These are phyloP conservation scores for Colletotrichum higginsianum DNA, from an alignment of 2,329 filamentous ascomycete genomes.

Conservation along the genomic window DNA sequence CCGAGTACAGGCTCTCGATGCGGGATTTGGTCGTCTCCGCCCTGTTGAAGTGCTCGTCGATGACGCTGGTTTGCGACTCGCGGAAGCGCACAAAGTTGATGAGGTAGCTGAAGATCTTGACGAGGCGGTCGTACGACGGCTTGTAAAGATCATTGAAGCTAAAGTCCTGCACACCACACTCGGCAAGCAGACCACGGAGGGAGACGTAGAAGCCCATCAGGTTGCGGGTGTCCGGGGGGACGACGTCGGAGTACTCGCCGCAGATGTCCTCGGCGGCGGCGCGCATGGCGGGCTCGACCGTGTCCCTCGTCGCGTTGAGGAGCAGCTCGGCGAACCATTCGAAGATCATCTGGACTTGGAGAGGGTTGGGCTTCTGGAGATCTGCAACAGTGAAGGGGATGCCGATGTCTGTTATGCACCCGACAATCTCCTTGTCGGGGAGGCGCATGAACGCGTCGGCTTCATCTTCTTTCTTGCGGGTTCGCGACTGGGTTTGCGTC, in stretches of 20 bases:
- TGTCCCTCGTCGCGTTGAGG: conserved; percentile 93
- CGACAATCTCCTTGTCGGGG: conserved; percentile 86
- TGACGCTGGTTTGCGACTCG: conserved; percentile 89
- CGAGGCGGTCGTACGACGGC: conserved; percentile 89
- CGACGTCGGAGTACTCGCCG: conserved; percentile 86
- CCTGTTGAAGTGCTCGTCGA: conserved; percentile 95
- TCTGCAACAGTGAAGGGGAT: conserved; percentile 90
- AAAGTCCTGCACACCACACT: conserved; percentile 95
- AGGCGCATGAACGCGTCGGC: conserved; percentile 73
- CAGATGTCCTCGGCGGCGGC: conserved; percentile 91
- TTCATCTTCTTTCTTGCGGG: conserved; percentile 72
- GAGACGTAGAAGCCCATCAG: conserved; percentile 96
- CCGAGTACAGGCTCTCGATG: conserved; percentile 87
- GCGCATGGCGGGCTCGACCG: conserved; percentile 94
- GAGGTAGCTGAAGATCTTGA: conserved; percentile 96
- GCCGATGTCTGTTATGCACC: conserved; percentile 97
- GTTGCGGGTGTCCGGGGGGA: conserved; percentile 90
- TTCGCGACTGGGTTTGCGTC: conserved; percentile 64
- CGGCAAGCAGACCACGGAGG: conserved; percentile 82
- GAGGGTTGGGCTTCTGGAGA: conserved; percentile 92
- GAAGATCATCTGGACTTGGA: conserved; percentile 97
- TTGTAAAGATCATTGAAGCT: conserved; percentile 93
- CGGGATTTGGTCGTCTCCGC: conserved; percentile 87
- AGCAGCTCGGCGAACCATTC: conserved; percentile 97
- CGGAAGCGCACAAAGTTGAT: conserved; percentile 99